These are phyloP conservation scores for Sisymbrium irio DNA, from an alignment of 345 rosid genomes.

Conservation along the genomic window DNA sequence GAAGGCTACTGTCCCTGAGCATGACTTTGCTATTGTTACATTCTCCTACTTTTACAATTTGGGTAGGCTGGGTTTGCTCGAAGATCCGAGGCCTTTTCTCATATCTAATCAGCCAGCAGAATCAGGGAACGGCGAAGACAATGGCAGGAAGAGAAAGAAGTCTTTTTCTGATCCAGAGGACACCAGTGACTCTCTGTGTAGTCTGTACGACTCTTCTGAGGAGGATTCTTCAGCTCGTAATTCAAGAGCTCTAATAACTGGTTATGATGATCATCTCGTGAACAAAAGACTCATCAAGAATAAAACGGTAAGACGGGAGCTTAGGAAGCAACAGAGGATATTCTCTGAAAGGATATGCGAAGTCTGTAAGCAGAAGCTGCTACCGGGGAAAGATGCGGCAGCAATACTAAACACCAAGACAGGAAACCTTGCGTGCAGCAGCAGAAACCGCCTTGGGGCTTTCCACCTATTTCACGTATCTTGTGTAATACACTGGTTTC, in stretches of 20 bases:
- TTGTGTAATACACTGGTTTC: conserved; percentile 92
- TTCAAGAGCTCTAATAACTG: conserved; percentile 45
- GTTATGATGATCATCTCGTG: conserved; percentile 58
- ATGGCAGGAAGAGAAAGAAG: conserved; percentile 54
- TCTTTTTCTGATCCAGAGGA: conserved; percentile 85
- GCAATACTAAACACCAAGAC: conserved; percentile 76
- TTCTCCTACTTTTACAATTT: conserved; percentile 61
- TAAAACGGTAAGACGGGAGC: conserved; percentile 63
- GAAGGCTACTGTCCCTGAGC: conserved; percentile 42
- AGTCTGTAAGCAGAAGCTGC: conserved; percentile 88
- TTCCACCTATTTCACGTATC: conserved; percentile 89
- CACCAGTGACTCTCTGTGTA: conserved; percentile 55
- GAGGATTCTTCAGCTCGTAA: conserved; percentile 61
- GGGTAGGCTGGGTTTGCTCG: conserved; percentile 68
- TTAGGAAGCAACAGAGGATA: conserved; percentile 74
- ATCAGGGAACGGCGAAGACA: conserved; percentile 39
- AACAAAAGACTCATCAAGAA: conserved; percentile 52
- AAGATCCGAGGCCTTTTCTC: conserved; percentile 54
- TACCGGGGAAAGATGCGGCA: conserved; percentile 81
- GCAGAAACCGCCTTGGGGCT: conserved; percentile 81
- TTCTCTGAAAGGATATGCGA: conserved; percentile 89
- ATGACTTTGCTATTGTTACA: conserved; percentile 67
- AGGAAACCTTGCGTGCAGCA: conserved; percentile 73
- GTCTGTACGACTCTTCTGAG: conserved; percentile 60
- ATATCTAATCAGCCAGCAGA: conserved; percentile 42